Base-by-base conservation (phyloP, 306 rosid genomes). In the Quercus wislizeni region DNA sequence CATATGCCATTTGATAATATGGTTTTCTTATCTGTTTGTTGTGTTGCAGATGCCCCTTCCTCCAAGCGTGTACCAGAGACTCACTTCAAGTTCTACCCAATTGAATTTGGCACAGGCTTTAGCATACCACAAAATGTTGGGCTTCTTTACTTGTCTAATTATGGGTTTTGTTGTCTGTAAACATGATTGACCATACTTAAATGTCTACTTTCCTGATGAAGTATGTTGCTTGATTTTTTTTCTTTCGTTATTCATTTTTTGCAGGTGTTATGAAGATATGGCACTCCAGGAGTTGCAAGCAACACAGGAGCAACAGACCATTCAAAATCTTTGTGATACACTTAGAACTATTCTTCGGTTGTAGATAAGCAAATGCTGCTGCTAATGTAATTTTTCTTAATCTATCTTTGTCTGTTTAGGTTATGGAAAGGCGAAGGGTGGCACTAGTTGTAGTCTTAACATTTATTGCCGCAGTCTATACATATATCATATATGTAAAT, bases 181-280 rank as follows among this genome's bases (percentile, higher is more conserved):
- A 49, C 46, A 41, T 41, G 4, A 49, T 49, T 12, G 17, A 49
- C 54, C 18, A 30, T 30, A 1, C 33, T 11, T 59, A 6, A 64
- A 64, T 30, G 21, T n/a, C 70, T 31, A 9, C 41, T 1, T 31
- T 19, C 30, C 55, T 65, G 20, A 71, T 18, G 68, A 57, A 63
- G 76, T 65, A 70, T 41, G 62, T 38, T 78, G 52, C 51, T 57
- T 25, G 71, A n/a, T 49, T 73, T 69, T 41, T 38, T 78, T 63
- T 68, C 72, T 73, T 7, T 7, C 11, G 59, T 4, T 43, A 83
- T 41, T 59, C 76, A 55, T 74, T 41, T 41, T 41, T 21, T 86
- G 74, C 80, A 95, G 99, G 97, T 95, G 98, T 85, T 95, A 90
- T 2, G 99, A 95, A 86, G 99, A 95, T 81, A 91, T 95, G 98